Evolutionary conservation across 805 yeast species (phyloP).

Genomic region (Kodamaea nitidulidarum): DNA sequence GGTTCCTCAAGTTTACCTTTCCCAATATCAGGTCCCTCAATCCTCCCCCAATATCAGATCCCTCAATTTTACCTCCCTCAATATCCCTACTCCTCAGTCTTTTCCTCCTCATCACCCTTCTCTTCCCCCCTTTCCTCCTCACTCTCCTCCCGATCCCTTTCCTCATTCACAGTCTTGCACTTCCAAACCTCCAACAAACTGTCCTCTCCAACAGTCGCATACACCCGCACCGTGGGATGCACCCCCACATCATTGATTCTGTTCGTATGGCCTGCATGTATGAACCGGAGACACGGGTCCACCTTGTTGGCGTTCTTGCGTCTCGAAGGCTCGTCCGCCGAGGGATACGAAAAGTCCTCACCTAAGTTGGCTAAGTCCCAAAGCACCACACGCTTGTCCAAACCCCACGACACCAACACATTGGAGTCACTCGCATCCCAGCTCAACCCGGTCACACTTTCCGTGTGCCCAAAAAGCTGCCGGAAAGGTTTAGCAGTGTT

Average conservation of each 20-base stretch:
- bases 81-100: constrained; percentile 5
- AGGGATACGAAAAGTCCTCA: constrained; percentile 45
- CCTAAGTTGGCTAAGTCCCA: constrained; percentile 70
- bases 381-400: constrained; percentile 64
- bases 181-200: constrained; percentile 73
- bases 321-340: constrained; percentile 40
- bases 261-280: constrained; percentile 85
- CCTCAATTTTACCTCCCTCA: constrained; percentile 2
- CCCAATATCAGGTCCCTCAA: no score
- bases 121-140: constrained; percentile 12
- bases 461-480: constrained; percentile 62
- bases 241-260: constrained; percentile 64
- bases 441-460: constrained; percentile 37
- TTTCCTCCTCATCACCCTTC: constrained; percentile 8
- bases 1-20: no score
- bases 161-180: constrained; percentile 48
- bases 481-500: constrained; percentile 56
- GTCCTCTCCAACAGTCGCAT: constrained; percentile 73
- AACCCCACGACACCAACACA: constrained; percentile 52
- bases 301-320: constrained; percentile 44
- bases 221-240: constrained; percentile 58
- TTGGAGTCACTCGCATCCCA: constrained; percentile 49
- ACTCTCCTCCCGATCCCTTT: constrained; percentile 27
- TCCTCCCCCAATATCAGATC: not conserved
- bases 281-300: constrained; percentile 73